Base-by-base conservation (phyloP, 2,329 filamentous ascomycete genomes). In the Colletotrichum lentis region DNA sequence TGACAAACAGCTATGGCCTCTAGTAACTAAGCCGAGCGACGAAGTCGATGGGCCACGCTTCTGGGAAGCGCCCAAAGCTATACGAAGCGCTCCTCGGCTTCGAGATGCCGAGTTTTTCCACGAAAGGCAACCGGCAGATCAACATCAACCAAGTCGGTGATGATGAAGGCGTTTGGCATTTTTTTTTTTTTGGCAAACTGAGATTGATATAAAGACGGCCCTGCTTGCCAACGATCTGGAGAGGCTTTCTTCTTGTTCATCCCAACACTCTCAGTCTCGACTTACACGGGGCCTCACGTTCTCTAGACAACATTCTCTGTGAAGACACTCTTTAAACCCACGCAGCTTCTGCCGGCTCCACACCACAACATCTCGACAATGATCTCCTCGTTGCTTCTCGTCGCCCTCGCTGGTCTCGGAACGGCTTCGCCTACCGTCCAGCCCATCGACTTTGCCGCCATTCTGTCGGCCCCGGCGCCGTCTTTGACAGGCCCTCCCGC, bases 41-140 rank as follows among this genome's bases (percentile, higher is more conserved):
- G 49, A 27, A 3, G 0, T 41, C 37, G 49, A 52, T 24, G 22
- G 49, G 22, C 62, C 66, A 44, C 50, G 35, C 31, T 24, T 16
- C 7, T 39, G 35, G 41, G 62, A 31, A 47, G 27, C 50, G 44
- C 41, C 56, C 62, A 59, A 22, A 52, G 49, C 50, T 31, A 39
- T 66, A 56, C 50, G 66, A 69, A 44, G 43, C 20, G 35, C 24
- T 39, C 5, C 10, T 66, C 66, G 66, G 62, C 66, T n/a, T 31
- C 27, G 7, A 14, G 12, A 12, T 69, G 62, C 66, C 66, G 66
- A 16, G n/a, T 52, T 24, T 24, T 46, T 43, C 35, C 16, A 20
- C 31, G 20, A 61, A 24, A 35, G 16, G 20, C 12, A 49, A 6
- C 20, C 20, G 37, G 57, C n/a, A 12, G 44, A 35, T 58, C 35